These are phyloP conservation scores for Saccharomycopsis olivae DNA, from an alignment of 805 yeast species.

Conservation along the genomic window DNA sequence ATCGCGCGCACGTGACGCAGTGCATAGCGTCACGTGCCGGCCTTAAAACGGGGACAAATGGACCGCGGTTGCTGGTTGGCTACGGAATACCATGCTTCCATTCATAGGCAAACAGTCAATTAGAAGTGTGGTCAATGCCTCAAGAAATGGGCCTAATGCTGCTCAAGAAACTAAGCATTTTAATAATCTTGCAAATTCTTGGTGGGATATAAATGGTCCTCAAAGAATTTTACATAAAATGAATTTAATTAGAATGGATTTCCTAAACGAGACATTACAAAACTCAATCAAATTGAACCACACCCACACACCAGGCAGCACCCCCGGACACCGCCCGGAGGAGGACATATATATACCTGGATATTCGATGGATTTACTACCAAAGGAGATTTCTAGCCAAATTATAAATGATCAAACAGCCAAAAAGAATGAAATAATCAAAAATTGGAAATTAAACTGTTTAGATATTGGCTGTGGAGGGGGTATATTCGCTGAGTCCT, in stretches of 20 bases:
- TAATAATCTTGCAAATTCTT: slow-evolving; percentile 76
- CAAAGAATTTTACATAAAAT: slow-evolving; percentile 90
- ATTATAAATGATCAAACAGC: slow-evolving; percentile 41
- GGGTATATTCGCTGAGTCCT: slow-evolving; percentile 81
- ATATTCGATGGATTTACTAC: slow-evolving; percentile 57
- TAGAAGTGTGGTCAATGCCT: no score
- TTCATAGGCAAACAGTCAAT: no score
- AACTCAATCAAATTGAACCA: slow-evolving; percentile 35
- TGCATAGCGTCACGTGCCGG: no score
- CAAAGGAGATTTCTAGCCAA: slow-evolving; percentile 37
- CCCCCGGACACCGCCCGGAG: no score
- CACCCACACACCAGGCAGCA: slow-evolving; percentile 21
- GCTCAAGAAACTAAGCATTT: slow-evolving; percentile 63
- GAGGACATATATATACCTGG: slow-evolving; percentile 68
- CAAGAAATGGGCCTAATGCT: no score
- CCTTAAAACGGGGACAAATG: no score
- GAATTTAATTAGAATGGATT: slow-evolving; percentile 86
- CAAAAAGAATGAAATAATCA: slow-evolving; percentile 30
- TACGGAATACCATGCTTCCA: no score
- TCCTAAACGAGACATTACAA: slow-evolving; percentile 54
- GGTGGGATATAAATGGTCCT: slow-evolving; percentile 97
- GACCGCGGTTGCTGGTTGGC: no score
- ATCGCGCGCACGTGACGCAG: no score
- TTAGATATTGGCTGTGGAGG: slow-evolving; percentile 98
- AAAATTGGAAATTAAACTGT: slow-evolving; percentile 33